Percentiles rank a stretch among this genome's conserved stretches.
Conservation (phyloP, 2,329 filamentous ascomycete species). For the Verticillium tricorpus region DNA sequence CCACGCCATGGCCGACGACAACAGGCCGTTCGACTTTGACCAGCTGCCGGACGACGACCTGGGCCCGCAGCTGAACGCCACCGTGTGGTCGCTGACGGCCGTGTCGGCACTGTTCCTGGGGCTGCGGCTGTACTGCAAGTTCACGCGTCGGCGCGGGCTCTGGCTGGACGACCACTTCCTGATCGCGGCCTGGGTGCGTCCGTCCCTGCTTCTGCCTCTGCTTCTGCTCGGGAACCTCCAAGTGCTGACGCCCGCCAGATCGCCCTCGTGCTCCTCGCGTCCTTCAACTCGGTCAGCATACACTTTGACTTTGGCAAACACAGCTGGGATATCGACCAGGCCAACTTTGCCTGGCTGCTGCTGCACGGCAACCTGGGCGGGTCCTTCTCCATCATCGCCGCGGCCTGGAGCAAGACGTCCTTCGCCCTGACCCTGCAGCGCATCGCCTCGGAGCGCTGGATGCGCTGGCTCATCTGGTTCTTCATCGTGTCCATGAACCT, state of each 20-base stretch:
- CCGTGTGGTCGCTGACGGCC: slow-evolving; percentile 7
- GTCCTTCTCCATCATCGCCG: slow-evolving; percentile 16
- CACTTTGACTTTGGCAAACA: slow-evolving; percentile 13
- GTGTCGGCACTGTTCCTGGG: slow-evolving; percentile 11
- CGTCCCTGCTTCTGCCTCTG: too few species aligned
- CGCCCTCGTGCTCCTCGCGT: slow-evolving; percentile 5
- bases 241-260: background rate
- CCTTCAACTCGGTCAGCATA: slow-evolving; percentile 8
- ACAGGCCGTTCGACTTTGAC: slow-evolving; percentile 3
- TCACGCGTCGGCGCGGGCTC: slow-evolving; percentile 8
- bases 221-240: too few species aligned
- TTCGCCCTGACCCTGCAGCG: slow-evolving; percentile 24
- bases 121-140: slow-evolving; percentile 16
- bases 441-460: slow-evolving; percentile 16
- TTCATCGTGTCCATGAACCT: slow-evolving; percentile 19
- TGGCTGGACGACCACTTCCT: slow-evolving; percentile 16
- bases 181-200: slow-evolving; percentile 15
- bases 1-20: background rate
- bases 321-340: slow-evolving; percentile 7
- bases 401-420: slow-evolving; percentile 22
- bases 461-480: slow-evolving; percentile 20
- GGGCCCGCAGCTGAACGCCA: slow-evolving; percentile 6
- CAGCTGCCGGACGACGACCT: slow-evolving; percentile 11
- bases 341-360: slow-evolving; percentile 9
- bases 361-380: slow-evolving; percentile 14